Percentiles rank a stretch among this genome's conserved stretches.
Evolutionary conservation across 176 grass and related monocot genomes (phyloP).

Genomic region (Coix lacrymajobi): DNA sequence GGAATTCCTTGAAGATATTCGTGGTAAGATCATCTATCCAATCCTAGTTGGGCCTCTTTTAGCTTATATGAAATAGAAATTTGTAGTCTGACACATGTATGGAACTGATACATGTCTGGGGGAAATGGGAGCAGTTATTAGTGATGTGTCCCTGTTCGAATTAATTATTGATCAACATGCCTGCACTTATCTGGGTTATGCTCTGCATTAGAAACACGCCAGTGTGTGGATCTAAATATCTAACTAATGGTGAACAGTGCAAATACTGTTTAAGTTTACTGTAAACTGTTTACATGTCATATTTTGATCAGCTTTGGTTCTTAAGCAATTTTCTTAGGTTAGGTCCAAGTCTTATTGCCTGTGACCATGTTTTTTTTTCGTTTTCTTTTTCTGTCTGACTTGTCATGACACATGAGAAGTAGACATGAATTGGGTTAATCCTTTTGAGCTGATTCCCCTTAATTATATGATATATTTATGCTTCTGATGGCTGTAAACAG

Average conservation of each 20-base stretch:
- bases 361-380: neutral
- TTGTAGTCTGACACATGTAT: neutral
- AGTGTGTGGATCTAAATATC: neutral
- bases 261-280: neutral
- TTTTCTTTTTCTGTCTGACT: neutral
- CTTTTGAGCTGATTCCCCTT: no score
- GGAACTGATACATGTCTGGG: neutral
- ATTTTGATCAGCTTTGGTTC: neutral
- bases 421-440: no score
- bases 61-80: neutral
- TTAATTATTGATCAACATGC: neutral
- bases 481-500: no score
- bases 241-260: neutral
- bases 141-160: neutral
- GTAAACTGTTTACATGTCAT: neutral
- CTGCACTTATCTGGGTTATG: neutral
- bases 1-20: slow-evolving; percentile 21
- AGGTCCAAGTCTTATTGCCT: neutral
- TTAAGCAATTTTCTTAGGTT: neutral
- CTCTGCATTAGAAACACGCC: neutral
- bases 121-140: neutral
- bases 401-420: no score
- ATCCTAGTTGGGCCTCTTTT: neutral
- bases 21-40: slow-evolving; percentile 18
- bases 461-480: no score